Percentiles rank a stretch among this genome's conserved stretches.
These are phyloP conservation scores for Albifimbria verrucaria DNA, from an alignment of 2,329 filamentous ascomycete genomes.

Conservation along the genomic window DNA sequence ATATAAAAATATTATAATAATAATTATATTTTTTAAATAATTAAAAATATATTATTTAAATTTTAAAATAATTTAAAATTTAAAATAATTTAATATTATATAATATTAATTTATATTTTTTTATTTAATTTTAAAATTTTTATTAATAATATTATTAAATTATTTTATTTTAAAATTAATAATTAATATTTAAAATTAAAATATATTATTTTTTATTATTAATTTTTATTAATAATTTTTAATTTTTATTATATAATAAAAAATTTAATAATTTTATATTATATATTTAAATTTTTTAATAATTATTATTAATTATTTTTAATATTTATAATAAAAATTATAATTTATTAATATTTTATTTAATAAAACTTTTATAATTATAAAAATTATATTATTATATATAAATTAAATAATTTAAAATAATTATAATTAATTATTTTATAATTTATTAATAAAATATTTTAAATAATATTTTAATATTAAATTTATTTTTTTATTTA, in stretches of 20 bases:
- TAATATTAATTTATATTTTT: not conserved
- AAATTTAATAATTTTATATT: too few species aligned
- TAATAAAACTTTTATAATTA: not conserved
- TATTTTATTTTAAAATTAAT: not conserved
- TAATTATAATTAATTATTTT: not conserved
- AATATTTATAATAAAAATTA: not conserved
- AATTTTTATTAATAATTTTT: too few species aligned
- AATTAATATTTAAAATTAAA: not conserved
- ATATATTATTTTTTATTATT: not conserved
- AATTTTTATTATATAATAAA: constrained; percentile 1
- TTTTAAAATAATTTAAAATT: not conserved
- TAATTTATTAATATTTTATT: constrained; percentile 3
- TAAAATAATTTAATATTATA: not conserved
- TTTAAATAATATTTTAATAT: not conserved
- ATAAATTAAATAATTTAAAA: constrained; percentile 2
- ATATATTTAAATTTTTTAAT: too few species aligned
- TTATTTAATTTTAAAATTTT: not conserved
- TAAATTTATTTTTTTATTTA: constrained; percentile 2
- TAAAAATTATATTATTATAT: constrained; percentile 3
- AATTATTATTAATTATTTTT: not conserved
- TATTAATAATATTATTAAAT: not conserved
- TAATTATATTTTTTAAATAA: not conserved
- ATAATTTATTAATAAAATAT: constrained; percentile 1
- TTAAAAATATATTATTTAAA: not conserved
- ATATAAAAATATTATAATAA: not conserved